Conservation (phyloP, 1,284 basidiomycete genomes). For the Cutaneotrichosporon dermatis region DNA sequence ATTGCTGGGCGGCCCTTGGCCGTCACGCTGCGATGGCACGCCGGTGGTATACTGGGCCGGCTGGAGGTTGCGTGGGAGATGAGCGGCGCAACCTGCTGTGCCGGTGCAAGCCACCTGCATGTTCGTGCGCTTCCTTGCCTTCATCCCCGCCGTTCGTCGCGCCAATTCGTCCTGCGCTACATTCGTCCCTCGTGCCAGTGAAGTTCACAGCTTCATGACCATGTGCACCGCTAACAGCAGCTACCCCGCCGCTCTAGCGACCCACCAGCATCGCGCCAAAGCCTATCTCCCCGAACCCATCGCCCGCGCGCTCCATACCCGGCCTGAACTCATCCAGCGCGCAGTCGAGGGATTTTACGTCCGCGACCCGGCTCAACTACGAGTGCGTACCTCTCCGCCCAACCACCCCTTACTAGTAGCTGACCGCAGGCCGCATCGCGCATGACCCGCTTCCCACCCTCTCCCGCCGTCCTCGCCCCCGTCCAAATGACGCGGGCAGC, state of each 20-base stretch:
- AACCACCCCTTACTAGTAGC: background rate
- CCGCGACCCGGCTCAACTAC: conserved; percentile 77
- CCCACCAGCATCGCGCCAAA: conserved; percentile 74
- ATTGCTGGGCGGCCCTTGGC: no score
- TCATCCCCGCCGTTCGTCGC: no score
- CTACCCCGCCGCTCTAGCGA: conserved; percentile 63
- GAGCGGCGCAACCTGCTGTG: background rate
- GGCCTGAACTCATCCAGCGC: conserved; percentile 72
- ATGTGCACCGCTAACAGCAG: conserved; percentile 45
- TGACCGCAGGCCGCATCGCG: conserved; percentile 65
- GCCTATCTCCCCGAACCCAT: conserved; percentile 75
- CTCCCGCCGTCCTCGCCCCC: conserved; percentile 57
- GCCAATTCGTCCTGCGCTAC: background rate
- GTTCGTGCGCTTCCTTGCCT: no score
- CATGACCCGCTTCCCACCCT: conserved; percentile 81
- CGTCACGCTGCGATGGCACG: background rate
- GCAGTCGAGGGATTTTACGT: conserved; percentile 90
- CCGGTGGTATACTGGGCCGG: background rate
- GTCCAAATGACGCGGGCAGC: conserved; percentile 79
- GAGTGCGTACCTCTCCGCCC: conserved; percentile 55
- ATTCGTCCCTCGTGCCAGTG: background rate
- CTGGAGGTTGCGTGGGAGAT: no score
- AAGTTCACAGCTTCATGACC: no score
- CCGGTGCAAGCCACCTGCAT: background rate
- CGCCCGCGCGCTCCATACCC: conserved; percentile 62